Conservation (phyloP, 495 filamentous ascomycete species). For the Trichoderma orchidacearum region DNA sequence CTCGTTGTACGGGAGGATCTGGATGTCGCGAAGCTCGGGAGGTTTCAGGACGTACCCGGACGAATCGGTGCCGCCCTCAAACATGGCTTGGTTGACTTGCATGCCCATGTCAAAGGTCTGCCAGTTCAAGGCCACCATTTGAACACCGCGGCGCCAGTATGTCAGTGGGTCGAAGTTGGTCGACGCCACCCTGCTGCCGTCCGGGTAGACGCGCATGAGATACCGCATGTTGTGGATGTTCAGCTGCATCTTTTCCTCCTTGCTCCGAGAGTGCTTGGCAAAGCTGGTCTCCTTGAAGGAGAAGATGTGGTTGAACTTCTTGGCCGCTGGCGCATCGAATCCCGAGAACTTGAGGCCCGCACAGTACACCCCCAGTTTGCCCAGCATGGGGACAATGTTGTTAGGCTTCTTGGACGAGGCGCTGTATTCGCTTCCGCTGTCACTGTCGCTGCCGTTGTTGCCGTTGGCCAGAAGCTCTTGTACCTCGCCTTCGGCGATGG, state of each 20-base stretch:
- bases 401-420: constrained; percentile 52
- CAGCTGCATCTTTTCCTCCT: constrained; percentile 57
- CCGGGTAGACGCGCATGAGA: constrained; percentile 89
- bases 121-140: constrained; percentile 97
- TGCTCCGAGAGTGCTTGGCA: constrained; percentile 56
- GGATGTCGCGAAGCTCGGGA: constrained; percentile 55
- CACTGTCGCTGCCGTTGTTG: constrained; percentile 43
- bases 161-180: constrained; percentile 85
- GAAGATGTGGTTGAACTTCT: constrained; percentile 80
- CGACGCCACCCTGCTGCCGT: constrained; percentile 61
- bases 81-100: constrained; percentile 97
- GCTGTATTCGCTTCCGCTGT: constrained; percentile 40
- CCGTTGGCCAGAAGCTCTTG: constrained; percentile 32
- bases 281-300: constrained; percentile 84
- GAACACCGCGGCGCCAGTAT: constrained; percentile 89
- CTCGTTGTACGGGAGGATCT: constrained; percentile 27
- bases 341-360: constrained; percentile 71
- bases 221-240: constrained; percentile 82
- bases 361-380: constrained; percentile 79
- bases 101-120: constrained; percentile 91
- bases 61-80: constrained; percentile 76
- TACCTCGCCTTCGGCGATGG: constrained; percentile 36
- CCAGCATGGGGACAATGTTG: constrained; percentile 76
- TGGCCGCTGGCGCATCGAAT: constrained; percentile 62
- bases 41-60: constrained; percentile 93